Conservation (phyloP, 2,329 filamentous ascomycete species). For the Fusarium liriodendri region DNA sequence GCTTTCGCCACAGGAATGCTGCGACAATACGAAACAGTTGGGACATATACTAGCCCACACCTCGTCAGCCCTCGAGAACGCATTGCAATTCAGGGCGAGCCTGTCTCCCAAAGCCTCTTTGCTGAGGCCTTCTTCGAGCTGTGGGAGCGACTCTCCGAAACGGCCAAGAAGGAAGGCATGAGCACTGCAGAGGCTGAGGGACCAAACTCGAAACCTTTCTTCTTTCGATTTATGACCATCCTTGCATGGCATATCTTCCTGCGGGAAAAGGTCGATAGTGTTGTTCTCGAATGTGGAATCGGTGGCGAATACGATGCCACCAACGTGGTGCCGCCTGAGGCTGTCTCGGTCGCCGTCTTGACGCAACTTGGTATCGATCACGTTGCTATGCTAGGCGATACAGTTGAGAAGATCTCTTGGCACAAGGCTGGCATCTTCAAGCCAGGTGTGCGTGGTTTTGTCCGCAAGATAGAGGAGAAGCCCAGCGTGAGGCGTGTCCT, state of each 20-base stretch:
- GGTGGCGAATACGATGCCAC: constrained; percentile 95
- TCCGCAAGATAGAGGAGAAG: constrained; percentile 44
- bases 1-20: constrained; percentile 86
- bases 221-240: constrained; percentile 91
- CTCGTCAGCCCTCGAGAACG: constrained; percentile 85
- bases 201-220: constrained; percentile 80
- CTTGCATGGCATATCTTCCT: constrained; percentile 89
- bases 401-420: constrained; percentile 86
- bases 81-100: constrained; percentile 81
- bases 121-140: constrained; percentile 84
- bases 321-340: constrained; percentile 75
- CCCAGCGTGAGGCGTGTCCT: constrained; percentile 64
- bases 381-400: constrained; percentile 80
- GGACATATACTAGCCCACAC: constrained; percentile 88
- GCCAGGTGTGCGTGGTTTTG: constrained; percentile 57
- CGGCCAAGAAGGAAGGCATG: constrained; percentile 49
- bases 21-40: constrained; percentile 63
- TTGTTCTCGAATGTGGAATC: constrained; percentile 92
- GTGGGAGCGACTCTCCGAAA: constrained; percentile 72
- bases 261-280: constrained; percentile 78
- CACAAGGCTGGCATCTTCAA: constrained; percentile 94
- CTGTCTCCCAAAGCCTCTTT: constrained; percentile 76
- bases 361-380: constrained; percentile 90
- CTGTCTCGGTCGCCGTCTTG: constrained; percentile 78
- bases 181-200: constrained; percentile 60